These are phyloP conservation scores for Jacaranda mimosifolia DNA, from an alignment of 257 asterid species.

Conservation along the genomic window DNA sequence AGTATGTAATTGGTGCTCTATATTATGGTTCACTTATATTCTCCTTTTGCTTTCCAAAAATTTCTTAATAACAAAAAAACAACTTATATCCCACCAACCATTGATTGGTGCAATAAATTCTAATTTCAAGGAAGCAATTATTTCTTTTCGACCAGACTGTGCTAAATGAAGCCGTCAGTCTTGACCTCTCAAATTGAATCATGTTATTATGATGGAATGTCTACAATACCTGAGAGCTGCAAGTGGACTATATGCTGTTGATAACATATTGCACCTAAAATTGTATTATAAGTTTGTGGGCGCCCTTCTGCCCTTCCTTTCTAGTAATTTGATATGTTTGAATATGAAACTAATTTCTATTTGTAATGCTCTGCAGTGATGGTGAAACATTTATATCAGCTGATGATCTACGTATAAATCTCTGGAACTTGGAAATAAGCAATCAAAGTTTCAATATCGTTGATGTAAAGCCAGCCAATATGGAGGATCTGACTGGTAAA, in stretches of 20 bases:
- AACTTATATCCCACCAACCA: background rate
- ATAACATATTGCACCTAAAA: conserved; percentile 12
- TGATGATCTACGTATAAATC: conserved; percentile 87
- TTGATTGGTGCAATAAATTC: conserved; percentile 21
- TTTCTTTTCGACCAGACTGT: background rate
- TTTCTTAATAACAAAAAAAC: background rate
- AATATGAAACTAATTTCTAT: conserved; percentile 19
- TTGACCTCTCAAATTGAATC: too few species aligned
- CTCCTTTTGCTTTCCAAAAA: background rate
- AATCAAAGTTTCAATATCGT: conserved; percentile 90
- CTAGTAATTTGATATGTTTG: conserved; percentile 18
- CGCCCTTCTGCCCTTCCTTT: conserved; percentile 28
- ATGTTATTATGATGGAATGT: background rate
- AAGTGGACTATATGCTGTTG: conserved; percentile 24
- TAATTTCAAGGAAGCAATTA: background rate
- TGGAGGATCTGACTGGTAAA: conserved; percentile 93
- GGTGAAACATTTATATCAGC: conserved; percentile 96
- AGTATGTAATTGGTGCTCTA: background rate
- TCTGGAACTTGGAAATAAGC: conserved; percentile 92
- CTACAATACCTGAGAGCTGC: conserved; percentile 16
- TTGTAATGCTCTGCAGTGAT: conserved; percentile 61
- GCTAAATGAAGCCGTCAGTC: background rate
- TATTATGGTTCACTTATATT: conserved; percentile 21
- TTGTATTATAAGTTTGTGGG: conserved; percentile 20
- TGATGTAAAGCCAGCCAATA: conserved; percentile 89